Conservation (phyloP, 2,329 filamentous ascomycete genomes). For the Aspergillus proliferans region DNA sequence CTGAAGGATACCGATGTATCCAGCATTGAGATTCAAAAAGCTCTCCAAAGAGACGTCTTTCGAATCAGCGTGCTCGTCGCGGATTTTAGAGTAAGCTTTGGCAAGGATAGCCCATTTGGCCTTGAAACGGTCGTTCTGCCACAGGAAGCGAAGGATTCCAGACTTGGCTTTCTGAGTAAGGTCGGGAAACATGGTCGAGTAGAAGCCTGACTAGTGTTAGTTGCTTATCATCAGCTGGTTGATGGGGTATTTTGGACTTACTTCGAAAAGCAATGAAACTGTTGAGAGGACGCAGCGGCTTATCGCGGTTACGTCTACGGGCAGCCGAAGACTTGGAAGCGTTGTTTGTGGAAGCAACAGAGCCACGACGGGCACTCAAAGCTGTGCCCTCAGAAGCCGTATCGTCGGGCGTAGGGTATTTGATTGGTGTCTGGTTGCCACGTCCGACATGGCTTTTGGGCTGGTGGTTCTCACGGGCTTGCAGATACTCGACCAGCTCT, state of each 20-base stretch:
- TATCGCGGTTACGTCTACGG: conserved; percentile 14
- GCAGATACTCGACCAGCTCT: conserved; percentile 14
- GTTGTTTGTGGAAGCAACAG: conserved; percentile 4
- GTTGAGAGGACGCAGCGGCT: conserved; percentile 28
- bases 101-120: conserved; percentile 49
- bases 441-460: conserved; percentile 2
- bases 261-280: conserved; percentile 35
- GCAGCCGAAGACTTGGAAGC: conserved; percentile 7
- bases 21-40: conserved; percentile 43
- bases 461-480: conserved; percentile 5
- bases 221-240: background rate
- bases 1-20: conserved; percentile 43
- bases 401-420: background rate
- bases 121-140: conserved; percentile 47
- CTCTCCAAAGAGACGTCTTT: conserved; percentile 40
- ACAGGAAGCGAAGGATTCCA: conserved; percentile 44
- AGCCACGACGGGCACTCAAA: conserved; percentile 1
- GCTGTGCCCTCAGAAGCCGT: background rate
- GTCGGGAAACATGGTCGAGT: conserved; percentile 41
- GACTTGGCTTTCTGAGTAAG: conserved; percentile 50
- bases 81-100: conserved; percentile 51
- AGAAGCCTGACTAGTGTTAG: conserved; percentile 36
- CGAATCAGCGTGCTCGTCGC: conserved; percentile 43
- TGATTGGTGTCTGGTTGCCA: background rate
- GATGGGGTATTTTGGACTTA: conserved; percentile 16